A percentile compares a stretch with the other conserved stretches of the same genome.
Evolutionary conservation across 2,329 filamentous ascomycete species (phyloP).

Genomic region (Epichloe festucae): DNA sequence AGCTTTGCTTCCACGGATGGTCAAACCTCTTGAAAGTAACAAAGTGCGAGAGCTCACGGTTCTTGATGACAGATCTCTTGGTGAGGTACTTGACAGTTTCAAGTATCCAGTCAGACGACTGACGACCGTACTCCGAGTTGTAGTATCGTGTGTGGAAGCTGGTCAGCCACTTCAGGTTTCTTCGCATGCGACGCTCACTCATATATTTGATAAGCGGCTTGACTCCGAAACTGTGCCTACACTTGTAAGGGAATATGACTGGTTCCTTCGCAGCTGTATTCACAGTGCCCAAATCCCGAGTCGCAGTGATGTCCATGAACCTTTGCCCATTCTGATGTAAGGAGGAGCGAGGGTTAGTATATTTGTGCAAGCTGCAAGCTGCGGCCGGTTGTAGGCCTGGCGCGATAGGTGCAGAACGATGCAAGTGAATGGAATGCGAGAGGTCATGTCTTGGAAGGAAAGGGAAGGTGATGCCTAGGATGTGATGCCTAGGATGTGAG

Average conservation of each 20-base stretch:
- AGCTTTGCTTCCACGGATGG: constrained; percentile 81
- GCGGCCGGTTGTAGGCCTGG: too few species aligned
- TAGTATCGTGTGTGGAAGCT: constrained; percentile 75
- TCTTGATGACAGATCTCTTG: constrained; percentile 37
- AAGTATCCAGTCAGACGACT: constrained; percentile 83
- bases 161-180: constrained; percentile 66
- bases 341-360: background rate
- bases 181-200: constrained; percentile 61
- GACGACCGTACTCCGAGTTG: constrained; percentile 61
- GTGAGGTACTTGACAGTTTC: constrained; percentile 61
- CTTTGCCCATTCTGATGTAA: constrained; percentile 59
- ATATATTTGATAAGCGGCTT: constrained; percentile 54
- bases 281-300: constrained; percentile 42
- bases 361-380: too few species aligned
- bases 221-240: constrained; percentile 52
- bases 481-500: too few species aligned
- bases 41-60: constrained; percentile 35
- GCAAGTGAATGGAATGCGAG: background rate
- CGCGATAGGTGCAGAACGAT: too few species aligned
- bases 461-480: too few species aligned
- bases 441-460: background rate
- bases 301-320: constrained; percentile 91
- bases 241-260: constrained; percentile 54
- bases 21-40: constrained; percentile 62
- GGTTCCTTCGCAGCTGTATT: constrained; percentile 17